A percentile compares a stretch with the other conserved stretches of the same genome.
Conservation (phyloP, 2,329 filamentous ascomycete genomes). For the Septoria linicola region DNA sequence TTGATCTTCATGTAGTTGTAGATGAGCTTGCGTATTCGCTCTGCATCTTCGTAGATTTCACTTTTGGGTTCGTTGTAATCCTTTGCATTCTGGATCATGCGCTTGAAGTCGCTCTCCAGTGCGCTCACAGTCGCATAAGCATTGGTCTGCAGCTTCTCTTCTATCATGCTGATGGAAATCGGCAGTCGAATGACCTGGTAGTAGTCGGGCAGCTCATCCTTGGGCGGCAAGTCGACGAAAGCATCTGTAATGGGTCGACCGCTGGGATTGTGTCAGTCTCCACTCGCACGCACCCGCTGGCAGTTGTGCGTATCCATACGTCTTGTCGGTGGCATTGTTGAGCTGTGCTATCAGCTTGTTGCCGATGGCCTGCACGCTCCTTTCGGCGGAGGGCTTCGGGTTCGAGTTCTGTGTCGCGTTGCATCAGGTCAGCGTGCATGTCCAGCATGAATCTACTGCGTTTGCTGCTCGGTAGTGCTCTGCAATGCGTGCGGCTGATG, state of each 20-base stretch:
- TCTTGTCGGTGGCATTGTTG: constrained; percentile 76
- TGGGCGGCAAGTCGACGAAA: constrained; percentile 67
- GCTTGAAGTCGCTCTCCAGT: constrained; percentile 81
- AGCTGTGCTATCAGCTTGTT: constrained; percentile 73
- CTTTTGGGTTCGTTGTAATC: constrained; percentile 75
- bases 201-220: constrained; percentile 63
- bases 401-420: constrained; percentile 33
- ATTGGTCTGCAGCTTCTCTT: constrained; percentile 67
- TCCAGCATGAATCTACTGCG: constrained; percentile 4
- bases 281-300: constrained; percentile 2
- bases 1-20: constrained; percentile 85
- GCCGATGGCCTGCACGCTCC: constrained; percentile 58
- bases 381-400: constrained; percentile 21
- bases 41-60: constrained; percentile 75
- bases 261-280: constrained; percentile 40
- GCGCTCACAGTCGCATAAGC: constrained; percentile 70
- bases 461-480: constrained; percentile 15
- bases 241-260: constrained; percentile 71
- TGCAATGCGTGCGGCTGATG: constrained; percentile 28
- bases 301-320: constrained; percentile 52
- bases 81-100: constrained; percentile 84
- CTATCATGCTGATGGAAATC: constrained; percentile 73
- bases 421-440: constrained; percentile 23
- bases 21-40: constrained; percentile 79
- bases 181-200: constrained; percentile 75